Conservation (phyloP, 2,329 filamentous ascomycete genomes). For the Pestalotiopsis sp. region DNA sequence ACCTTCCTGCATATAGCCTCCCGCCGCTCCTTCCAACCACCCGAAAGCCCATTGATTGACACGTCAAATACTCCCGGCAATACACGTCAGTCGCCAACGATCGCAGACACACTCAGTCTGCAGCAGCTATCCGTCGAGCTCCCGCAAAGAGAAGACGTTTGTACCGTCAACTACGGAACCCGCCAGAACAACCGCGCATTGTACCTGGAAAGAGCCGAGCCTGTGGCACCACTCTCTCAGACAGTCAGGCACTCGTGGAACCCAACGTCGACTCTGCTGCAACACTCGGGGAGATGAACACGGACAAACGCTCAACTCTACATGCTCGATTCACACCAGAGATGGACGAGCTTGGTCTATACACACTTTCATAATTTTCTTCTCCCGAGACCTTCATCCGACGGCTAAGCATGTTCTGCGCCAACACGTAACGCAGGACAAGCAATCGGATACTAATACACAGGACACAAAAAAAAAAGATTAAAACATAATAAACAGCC, state of each 20-base stretch:
- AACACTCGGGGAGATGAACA: conserved; percentile 25
- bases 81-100: neutral
- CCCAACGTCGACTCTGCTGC: conserved; percentile 11
- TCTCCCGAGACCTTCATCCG: conserved; percentile 5
- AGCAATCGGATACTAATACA: conserved; percentile 21
- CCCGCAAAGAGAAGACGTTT: conserved; percentile 18
- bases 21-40: conserved; percentile 5
- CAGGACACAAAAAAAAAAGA: conserved; percentile 15
- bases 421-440: neutral
- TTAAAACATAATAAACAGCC: conserved; percentile 6
- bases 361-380: conserved; percentile 4
- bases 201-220: conserved; percentile 15
- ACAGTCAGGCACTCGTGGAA: conserved; percentile 16
- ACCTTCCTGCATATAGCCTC: neutral
- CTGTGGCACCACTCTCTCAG: conserved; percentile 16
- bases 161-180: conserved; percentile 18
- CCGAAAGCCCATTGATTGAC: neutral
- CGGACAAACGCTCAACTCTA: conserved; percentile 21
- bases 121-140: conserved; percentile 21
- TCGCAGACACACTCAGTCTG: conserved; percentile 9
- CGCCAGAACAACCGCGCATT: conserved; percentile 23
- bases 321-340: conserved; percentile 14
- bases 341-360: conserved; percentile 29
- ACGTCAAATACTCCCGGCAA: neutral
- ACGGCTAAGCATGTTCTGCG: conserved; percentile 11